A percentile compares a stretch with the other conserved stretches of the same genome.
Conservation (phyloP, 352 stramenopile genomes). For the Ophiocytium majus region DNA sequence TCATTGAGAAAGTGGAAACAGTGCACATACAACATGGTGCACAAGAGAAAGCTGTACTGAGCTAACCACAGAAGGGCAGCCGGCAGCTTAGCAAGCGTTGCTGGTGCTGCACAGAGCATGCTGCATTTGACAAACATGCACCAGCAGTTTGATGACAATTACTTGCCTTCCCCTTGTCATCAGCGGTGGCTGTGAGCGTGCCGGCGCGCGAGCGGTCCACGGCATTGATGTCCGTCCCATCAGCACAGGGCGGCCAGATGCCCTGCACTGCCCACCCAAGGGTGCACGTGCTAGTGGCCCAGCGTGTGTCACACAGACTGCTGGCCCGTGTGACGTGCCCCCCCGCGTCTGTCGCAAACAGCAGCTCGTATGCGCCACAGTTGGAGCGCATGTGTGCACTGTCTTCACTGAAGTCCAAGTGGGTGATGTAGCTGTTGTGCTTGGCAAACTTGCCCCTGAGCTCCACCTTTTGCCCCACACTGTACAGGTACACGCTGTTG, state of each 20-base stretch:
- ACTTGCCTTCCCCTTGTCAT: slow-evolving; percentile 70
- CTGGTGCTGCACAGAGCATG: too few species aligned
- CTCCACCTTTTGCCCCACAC: slow-evolving; percentile 49
- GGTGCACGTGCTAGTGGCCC: slow-evolving; percentile 73
- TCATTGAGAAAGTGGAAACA: too few species aligned
- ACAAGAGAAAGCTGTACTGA: too few species aligned
- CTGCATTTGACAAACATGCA: too few species aligned
- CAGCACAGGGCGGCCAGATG: slow-evolving; percentile 69
- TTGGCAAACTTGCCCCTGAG: slow-evolving; percentile 39
- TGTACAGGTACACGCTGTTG: slow-evolving; percentile 84
- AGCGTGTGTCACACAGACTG: slow-evolving; percentile 76
- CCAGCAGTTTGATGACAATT: too few species aligned
- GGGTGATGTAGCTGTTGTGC: slow-evolving; percentile 69
- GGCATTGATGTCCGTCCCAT: slow-evolving; percentile 64
- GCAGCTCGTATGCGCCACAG: slow-evolving; percentile 73
- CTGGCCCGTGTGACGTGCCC: slow-evolving; percentile 45
- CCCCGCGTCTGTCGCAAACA: slow-evolving; percentile 63
- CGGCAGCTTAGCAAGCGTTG: too few species aligned
- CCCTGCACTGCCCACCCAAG: slow-evolving; percentile 74
- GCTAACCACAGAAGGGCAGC: too few species aligned
- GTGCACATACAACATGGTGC: too few species aligned
- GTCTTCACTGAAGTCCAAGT: slow-evolving; percentile 76
- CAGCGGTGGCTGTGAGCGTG: slow-evolving; percentile 66
- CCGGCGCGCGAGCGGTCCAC: slow-evolving; percentile 60
- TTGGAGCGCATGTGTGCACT: slow-evolving; percentile 73